A percentile compares a stretch with the other conserved stretches of the same genome.
Evolutionary conservation across 768 basidiomycete species (phyloP).

Genomic region (Termitomyces sp.): DNA sequence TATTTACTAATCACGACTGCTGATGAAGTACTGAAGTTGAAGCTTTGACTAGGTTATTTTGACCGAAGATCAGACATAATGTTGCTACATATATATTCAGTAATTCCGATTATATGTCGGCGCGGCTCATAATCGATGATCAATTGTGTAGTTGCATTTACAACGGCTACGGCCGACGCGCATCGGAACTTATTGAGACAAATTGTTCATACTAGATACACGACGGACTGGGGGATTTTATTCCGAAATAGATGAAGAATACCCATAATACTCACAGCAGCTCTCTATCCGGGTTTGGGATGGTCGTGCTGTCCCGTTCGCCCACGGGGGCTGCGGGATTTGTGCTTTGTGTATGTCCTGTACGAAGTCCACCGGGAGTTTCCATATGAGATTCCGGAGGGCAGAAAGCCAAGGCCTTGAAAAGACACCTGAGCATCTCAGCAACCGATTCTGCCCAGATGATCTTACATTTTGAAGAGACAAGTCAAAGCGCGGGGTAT

Average conservation of each 20-base stretch:
- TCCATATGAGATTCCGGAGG: background rate
- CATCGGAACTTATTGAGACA: background rate
- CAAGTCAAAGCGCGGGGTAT: background rate
- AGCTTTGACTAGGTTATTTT: too few relatives aligned
- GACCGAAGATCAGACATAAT: too few relatives aligned
- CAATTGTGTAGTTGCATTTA: background rate
- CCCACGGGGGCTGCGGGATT: background rate
- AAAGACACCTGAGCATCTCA: background rate
- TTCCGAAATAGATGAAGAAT: background rate
- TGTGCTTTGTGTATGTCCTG: background rate
- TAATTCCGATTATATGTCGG: too few relatives aligned
- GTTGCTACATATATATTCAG: too few relatives aligned
- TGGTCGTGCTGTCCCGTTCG: background rate
- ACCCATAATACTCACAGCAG: background rate
- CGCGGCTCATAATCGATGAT: background rate
- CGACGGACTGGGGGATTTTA: background rate
- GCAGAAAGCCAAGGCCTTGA: background rate
- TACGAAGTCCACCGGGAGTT: background rate
- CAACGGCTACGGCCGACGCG: background rate
- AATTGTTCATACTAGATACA: background rate
- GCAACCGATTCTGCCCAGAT: background rate
- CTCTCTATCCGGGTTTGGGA: background rate
- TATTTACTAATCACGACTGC: background rate
- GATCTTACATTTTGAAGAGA: background rate
- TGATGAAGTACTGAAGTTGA: too few relatives aligned